These are phyloP conservation scores for Monilinia fructigena DNA, from an alignment of 2,329 filamentous ascomycete species.

Conservation along the genomic window DNA sequence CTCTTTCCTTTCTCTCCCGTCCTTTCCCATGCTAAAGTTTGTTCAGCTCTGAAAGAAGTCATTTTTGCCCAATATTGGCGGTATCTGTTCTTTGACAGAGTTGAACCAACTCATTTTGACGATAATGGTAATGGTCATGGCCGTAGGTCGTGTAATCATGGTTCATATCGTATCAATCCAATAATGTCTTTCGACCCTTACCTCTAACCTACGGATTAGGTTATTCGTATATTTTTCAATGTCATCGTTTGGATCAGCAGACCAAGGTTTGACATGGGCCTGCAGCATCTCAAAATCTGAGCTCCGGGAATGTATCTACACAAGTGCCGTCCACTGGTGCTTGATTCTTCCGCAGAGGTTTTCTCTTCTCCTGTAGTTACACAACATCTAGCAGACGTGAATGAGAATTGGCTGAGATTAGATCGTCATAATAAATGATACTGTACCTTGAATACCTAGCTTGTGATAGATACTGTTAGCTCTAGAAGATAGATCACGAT, in stretches of 20 bases:
- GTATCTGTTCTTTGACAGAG: constrained; percentile 1
- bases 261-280: constrained; percentile 2
- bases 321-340: not conserved
- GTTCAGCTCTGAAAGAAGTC: not conserved
- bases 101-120: not conserved
- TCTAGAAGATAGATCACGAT: not conserved
- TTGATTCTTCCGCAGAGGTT: not conserved
- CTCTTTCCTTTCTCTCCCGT: not conserved
- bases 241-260: constrained; percentile 7
- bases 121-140: too few species aligned
- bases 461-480: not conserved
- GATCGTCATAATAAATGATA: not conserved
- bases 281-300: not conserved
- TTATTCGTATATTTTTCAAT: not conserved
- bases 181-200: not conserved
- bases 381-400: not conserved
- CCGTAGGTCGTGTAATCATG: constrained; percentile 6
- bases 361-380: not conserved
- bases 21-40: not conserved
- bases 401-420: not conserved
- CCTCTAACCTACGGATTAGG: not conserved
- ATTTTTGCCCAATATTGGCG: not conserved
- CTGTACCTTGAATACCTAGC: not conserved
- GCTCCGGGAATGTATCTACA: not conserved
- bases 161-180: constrained; percentile 6